phyloP scores from a whole-genome alignment of 305 asterid genomes.

The Caryopteris hybrid region DNA sequence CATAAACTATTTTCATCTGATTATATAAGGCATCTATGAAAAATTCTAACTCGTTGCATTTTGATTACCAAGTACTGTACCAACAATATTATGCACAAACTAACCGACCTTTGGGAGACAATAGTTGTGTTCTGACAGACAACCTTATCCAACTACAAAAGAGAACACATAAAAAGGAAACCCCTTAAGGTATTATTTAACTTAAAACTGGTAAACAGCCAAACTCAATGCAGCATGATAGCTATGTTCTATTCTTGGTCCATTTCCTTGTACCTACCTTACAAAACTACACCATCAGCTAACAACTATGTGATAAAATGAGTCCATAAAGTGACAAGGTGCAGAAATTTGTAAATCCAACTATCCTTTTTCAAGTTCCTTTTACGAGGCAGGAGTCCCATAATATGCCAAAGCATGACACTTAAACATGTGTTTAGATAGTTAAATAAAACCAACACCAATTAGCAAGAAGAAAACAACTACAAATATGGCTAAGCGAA shows the following conservation, averaged over 20 bases:
- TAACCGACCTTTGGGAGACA: neutral
- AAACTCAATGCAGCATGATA: neutral
- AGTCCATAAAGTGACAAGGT: too few species aligned
- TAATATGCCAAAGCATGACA: neutral
- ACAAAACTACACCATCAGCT: neutral
- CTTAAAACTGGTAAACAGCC: neutral
- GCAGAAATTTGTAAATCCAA: too few species aligned
- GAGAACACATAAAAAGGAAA: neutral
- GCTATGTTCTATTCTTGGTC: neutral
- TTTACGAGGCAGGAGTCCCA: neutral
- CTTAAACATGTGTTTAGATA: neutral
- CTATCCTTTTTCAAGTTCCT: too few species aligned
- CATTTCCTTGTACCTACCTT: neutral
- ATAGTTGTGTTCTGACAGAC: neutral
- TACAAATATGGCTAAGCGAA: conserved; percentile 2
- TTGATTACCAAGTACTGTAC: neutral
- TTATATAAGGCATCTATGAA: too few species aligned
- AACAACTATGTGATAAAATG: neutral
- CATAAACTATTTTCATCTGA: too few species aligned
- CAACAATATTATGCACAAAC: neutral
- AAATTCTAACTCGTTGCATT: neutral
- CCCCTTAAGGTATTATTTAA: neutral
- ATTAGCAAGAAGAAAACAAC: neutral
- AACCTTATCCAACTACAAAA: neutral
- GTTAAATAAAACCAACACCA: neutral